phyloP scores from a whole-genome alignment of 2,329 filamentous ascomycete species.

The Chaetomiaceae sp. region DNA sequence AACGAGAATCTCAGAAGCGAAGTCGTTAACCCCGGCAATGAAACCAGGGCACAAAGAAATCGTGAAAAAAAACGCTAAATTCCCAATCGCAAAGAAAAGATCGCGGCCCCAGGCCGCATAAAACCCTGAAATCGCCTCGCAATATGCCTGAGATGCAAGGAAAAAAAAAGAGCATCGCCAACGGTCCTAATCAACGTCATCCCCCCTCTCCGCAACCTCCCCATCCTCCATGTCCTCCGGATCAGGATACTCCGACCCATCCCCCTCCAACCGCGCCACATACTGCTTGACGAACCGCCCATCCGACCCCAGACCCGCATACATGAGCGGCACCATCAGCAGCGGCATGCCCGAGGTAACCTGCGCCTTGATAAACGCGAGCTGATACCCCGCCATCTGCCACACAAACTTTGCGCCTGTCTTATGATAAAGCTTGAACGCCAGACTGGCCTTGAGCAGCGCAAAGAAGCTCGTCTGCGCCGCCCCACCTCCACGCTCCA shows the following conservation, averaged over 20 bases:
- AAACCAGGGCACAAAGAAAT: no score
- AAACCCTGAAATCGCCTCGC: no score
- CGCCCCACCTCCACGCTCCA: slow-evolving; percentile 19
- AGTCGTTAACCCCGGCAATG: no score
- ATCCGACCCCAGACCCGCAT: slow-evolving; percentile 24
- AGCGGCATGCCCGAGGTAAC: slow-evolving; percentile 18
- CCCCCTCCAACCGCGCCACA: slow-evolving; percentile 20
- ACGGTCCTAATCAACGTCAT: slow-evolving; percentile 14
- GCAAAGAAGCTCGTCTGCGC: slow-evolving; percentile 44
- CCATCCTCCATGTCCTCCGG: slow-evolving; percentile 2
- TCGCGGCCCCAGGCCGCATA: no score
- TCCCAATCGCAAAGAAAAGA: no score
- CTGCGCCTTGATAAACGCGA: slow-evolving; percentile 44
- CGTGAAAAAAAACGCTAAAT: no score
- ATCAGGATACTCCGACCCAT: slow-evolving; percentile 22
- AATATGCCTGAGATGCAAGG: neutral
- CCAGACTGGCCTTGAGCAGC: slow-evolving; percentile 47
- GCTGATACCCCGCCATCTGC: slow-evolving; percentile 46
- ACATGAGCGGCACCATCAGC: slow-evolving; percentile 25
- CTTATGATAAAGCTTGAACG: slow-evolving; percentile 39
- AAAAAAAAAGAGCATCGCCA: neutral
- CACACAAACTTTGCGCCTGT: slow-evolving; percentile 37
- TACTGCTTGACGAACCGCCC: slow-evolving; percentile 27
- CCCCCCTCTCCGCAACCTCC: slow-evolving; percentile 1
- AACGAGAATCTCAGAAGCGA: no score